Conservation (phyloP, 2,329 filamentous ascomycete genomes). For the Botryotinia calthae region DNA sequence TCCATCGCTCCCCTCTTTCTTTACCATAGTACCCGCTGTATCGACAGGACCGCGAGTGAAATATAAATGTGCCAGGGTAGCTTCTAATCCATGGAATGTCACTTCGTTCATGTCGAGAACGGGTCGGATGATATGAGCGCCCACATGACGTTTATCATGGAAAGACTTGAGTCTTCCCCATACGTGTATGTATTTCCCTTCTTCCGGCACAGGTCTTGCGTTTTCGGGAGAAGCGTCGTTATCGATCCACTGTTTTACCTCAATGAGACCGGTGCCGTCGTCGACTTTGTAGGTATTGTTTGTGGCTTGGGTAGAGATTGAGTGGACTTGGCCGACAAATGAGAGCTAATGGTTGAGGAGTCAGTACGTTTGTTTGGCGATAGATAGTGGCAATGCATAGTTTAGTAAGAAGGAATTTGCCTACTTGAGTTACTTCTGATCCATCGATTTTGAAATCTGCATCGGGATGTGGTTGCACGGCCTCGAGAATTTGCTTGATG, state of each 20-base stretch:
- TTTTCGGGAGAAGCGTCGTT: constrained; percentile 44
- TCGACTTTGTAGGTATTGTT: constrained; percentile 92
- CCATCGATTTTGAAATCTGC: constrained; percentile 84
- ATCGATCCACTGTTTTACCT: constrained; percentile 82
- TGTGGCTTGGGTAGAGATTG: constrained; percentile 80
- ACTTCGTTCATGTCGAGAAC: constrained; percentile 88
- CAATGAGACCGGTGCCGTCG: constrained; percentile 88
- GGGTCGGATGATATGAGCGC: constrained; percentile 75
- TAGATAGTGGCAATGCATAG: not conserved
- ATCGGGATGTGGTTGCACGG: constrained; percentile 70
- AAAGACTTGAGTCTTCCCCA: constrained; percentile 83
- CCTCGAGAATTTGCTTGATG: constrained; percentile 89
- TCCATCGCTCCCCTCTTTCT: constrained; percentile 38
- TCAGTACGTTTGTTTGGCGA: constrained; percentile 4
- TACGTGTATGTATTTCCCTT: constrained; percentile 79
- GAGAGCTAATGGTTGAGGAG: constrained; percentile 56
- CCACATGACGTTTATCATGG: constrained; percentile 78
- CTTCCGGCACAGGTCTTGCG: constrained; percentile 53
- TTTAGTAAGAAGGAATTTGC: not conserved
- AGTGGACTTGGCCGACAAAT: constrained; percentile 87
- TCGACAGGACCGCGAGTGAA: constrained; percentile 67
- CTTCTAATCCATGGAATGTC: constrained; percentile 87
- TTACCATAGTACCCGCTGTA: constrained; percentile 36
- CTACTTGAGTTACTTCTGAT: constrained; percentile 60
- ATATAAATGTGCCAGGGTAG: constrained; percentile 82